Conservation (phyloP, 2,329 filamentous ascomycete genomes). For the Neofusicoccum cordaticola region DNA sequence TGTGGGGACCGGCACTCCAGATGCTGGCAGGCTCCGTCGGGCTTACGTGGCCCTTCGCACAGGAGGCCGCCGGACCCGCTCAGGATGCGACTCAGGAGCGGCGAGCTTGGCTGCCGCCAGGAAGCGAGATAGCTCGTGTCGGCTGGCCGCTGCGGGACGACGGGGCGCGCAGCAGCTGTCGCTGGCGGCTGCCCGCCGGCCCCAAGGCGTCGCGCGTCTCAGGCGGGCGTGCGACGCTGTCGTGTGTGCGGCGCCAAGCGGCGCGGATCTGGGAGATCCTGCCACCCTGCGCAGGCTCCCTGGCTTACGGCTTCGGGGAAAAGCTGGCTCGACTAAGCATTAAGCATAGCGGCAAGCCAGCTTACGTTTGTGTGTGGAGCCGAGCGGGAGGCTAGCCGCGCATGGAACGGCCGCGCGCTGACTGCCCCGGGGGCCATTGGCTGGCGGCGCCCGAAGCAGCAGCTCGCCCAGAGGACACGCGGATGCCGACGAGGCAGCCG, state of each 20-base stretch:
- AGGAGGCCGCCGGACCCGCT: slow-evolving; percentile 14
- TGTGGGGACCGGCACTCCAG: slow-evolving; percentile 8
- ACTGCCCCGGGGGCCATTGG: not conserved
- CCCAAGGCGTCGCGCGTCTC: not conserved
- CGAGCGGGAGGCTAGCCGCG: slow-evolving; percentile 3
- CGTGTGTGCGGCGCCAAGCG: not conserved
- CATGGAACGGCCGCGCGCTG: not conserved
- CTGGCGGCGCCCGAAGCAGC: not conserved
- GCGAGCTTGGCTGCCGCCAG: slow-evolving; percentile 1
- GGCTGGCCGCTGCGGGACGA: not conserved
- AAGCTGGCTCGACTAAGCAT: slow-evolving; percentile 16
- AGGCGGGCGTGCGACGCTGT: not conserved
- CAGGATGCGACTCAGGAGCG: slow-evolving; percentile 12
- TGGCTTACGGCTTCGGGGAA: not conserved
- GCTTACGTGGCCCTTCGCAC: slow-evolving; percentile 15
- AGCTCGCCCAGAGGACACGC: not conserved
- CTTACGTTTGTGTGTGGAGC: slow-evolving; percentile 5
- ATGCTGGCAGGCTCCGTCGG: slow-evolving; percentile 11
- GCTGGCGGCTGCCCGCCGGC: not conserved
- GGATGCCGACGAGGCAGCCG: not conserved
- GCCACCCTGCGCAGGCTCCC: not conserved
- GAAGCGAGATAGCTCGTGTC: slow-evolving; percentile 8
- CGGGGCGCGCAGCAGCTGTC: not conserved
- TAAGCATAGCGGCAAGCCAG: slow-evolving; percentile 10
- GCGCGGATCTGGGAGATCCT: slow-evolving; percentile 4